Evolutionary conservation across 768 basidiomycete species (phyloP), one percentile per base, ranked within the genome.

Genomic region (Phlegmacium glaucopus): DNA sequence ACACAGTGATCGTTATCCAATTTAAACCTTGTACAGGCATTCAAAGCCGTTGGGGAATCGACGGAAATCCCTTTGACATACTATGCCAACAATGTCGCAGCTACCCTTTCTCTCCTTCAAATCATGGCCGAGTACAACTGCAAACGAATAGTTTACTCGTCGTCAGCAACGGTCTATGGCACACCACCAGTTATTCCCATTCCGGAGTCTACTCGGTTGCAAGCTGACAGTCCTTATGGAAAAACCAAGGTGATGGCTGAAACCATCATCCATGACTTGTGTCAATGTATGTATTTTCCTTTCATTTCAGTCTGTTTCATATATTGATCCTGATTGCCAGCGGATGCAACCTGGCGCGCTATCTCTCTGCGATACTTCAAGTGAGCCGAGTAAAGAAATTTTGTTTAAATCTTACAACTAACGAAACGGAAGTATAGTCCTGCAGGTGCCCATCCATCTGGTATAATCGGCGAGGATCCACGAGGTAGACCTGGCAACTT

Each of bases 11-110:
- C 35, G 9, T 38, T 26, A 15, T 42, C 28, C 29, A 49, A 48
- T 38, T 39, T 28, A 40, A 9, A 45, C n/a, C 18, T 37, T 45
- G 35, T 37, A 17, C 59, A 94, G 91, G 96, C 96, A 4, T 85
- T 90, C 75, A 99, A 99, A 74, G 93, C 94, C 15, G 96, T 99
- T 40, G 96, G 96, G 36, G 96, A 99, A 68, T 94, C 92, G 12
- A 86, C 87, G 13, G 90, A 96, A 70, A 85, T 90, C 43, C 96
- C 96, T 4, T 66, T 98, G 61, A 80, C 83, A 10, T 99, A 99
- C 70, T 99, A 98, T 66, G 73, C 79, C 56, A 94, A 93, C 74
- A 99, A 99, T 61, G 96, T 99, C 47, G 68, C 79, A 37, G 94
- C 92, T 5, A 94, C 94, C 6, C 68, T 96, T 47, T 83, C 78